A percentile compares a stretch with the other conserved stretches of the same genome.
These are phyloP conservation scores for Tolypocladium paradoxum DNA, from an alignment of 2,329 filamentous ascomycete species.

Conservation along the genomic window DNA sequence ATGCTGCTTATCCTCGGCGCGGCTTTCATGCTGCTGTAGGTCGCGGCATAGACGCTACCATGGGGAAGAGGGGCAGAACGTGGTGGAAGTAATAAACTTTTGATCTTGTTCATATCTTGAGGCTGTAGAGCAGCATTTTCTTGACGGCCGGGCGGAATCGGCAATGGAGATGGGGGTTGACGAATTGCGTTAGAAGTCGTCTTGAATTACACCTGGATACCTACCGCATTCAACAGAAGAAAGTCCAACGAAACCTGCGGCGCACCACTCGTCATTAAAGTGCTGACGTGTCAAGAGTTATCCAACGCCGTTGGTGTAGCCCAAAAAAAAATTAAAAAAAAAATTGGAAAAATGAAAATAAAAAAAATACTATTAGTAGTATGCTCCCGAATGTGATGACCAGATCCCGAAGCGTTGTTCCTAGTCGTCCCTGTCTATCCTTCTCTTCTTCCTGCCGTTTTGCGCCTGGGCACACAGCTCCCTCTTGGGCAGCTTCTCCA, in stretches of 20 bases:
- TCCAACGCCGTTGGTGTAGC: not conserved
- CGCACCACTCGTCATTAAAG: not conserved
- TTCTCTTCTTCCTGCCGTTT: conserved; percentile 43
- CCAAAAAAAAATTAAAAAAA: too few species aligned
- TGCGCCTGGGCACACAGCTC: conserved; percentile 62
- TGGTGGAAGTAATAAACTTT: not conserved
- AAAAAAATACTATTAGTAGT: too few species aligned
- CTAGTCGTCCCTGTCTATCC: conserved; percentile 10
- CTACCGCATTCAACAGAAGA: not conserved
- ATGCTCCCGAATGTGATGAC: too few species aligned
- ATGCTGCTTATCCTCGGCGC: conserved; percentile 32
- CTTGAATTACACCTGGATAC: not conserved
- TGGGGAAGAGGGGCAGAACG: not conserved
- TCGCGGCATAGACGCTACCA: not conserved
- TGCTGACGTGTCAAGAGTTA: not conserved
- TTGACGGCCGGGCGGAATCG: not conserved
- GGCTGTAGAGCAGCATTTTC: not conserved
- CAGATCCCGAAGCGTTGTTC: too few species aligned
- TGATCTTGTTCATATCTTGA: not conserved
- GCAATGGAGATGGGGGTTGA: not conserved
- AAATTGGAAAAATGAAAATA: too few species aligned
- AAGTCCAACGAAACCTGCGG: not conserved
- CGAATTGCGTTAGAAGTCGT: not conserved
- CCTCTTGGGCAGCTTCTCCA: conserved; percentile 49
- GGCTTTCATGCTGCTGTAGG: conserved; percentile 30